Percentiles rank a stretch among this genome's conserved stretches.
Conservation (phyloP, 1,284 basidiomycete genomes). For the Agaricales sp. region DNA sequence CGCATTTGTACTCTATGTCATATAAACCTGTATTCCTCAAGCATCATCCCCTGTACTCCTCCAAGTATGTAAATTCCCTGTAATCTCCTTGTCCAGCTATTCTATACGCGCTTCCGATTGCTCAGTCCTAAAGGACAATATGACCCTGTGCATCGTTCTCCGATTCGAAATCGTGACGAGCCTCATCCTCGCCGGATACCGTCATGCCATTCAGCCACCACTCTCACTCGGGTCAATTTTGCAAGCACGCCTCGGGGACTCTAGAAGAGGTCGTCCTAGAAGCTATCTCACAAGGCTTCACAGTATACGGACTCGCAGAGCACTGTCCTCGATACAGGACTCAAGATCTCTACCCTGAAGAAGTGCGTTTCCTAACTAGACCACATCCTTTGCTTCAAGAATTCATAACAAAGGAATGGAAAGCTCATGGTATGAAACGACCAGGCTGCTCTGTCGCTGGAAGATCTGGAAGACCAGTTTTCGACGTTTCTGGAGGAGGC, state of each 20-base stretch:
- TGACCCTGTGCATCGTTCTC: no score
- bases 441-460: conserved; percentile 42
- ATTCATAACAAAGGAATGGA: no score
- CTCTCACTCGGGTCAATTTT: conserved; percentile 96
- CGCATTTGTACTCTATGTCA: no score
- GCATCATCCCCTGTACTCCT: no score
- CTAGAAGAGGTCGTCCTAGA: conserved; percentile 75
- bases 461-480: conserved; percentile 49
- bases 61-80: no score
- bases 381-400: no score
- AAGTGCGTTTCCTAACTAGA: conserved; percentile 53
- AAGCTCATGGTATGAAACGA: conserved; percentile 8
- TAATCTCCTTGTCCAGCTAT: no score
- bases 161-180: no score
- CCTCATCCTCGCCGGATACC: background rate
- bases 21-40: no score
- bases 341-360: conserved; percentile 90
- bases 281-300: conserved; percentile 74
- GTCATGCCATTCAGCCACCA: conserved; percentile 88
- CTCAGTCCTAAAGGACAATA: no score
- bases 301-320: conserved; percentile 85
- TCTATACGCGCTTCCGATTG: no score
- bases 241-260: conserved; percentile 75
- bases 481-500: conserved; percentile 67
- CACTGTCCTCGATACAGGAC: conserved; percentile 83